Percentiles rank a stretch among this genome's conserved stretches.
phyloP scores from a whole-genome alignment of 2,329 filamentous ascomycete species.

The Neofusicoccum sp. region DNA sequence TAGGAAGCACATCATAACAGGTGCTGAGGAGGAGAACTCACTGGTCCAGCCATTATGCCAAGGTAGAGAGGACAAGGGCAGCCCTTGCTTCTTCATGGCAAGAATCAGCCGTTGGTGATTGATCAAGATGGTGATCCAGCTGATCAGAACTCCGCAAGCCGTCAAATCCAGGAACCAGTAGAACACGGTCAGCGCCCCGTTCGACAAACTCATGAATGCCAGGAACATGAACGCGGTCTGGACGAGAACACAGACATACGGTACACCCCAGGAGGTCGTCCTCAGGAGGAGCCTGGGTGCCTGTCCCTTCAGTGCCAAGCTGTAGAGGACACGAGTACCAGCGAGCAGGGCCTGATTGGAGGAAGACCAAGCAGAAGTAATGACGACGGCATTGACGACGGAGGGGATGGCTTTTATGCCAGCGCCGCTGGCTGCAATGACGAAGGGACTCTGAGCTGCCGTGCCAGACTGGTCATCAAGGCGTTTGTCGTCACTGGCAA shows the following conservation, averaged over 20 bases:
- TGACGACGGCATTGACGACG: slow-evolving; percentile 59
- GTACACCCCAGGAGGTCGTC: slow-evolving; percentile 66
- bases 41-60: slow-evolving; percentile 39
- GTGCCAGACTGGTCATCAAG: slow-evolving; percentile 55
- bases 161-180: slow-evolving; percentile 67
- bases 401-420: slow-evolving; percentile 57
- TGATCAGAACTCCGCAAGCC: slow-evolving; percentile 61
- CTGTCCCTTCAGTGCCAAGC: slow-evolving; percentile 55
- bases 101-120: slow-evolving; percentile 53
- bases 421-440: slow-evolving; percentile 63
- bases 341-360: slow-evolving; percentile 60
- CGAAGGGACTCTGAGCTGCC: slow-evolving; percentile 66
- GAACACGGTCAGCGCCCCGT: slow-evolving; percentile 65
- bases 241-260: slow-evolving; percentile 70
- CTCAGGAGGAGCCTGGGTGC: slow-evolving; percentile 59
- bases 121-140: slow-evolving; percentile 54
- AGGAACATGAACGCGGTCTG: slow-evolving; percentile 71
- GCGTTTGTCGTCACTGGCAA: slow-evolving; percentile 62
- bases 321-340: slow-evolving; percentile 56
- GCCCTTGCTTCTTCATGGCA: slow-evolving; percentile 49
- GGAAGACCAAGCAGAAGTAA: slow-evolving; percentile 59
- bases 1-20: slow-evolving; percentile 35
- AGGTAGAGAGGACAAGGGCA: slow-evolving; percentile 45
- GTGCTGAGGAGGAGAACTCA: slow-evolving; percentile 71
- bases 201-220: slow-evolving; percentile 73